A percentile compares a stretch with the other conserved stretches of the same genome.
These are phyloP conservation scores for Boletus rubroflammeus DNA, from an alignment of 768 basidiomycete species.

Conservation along the genomic window DNA sequence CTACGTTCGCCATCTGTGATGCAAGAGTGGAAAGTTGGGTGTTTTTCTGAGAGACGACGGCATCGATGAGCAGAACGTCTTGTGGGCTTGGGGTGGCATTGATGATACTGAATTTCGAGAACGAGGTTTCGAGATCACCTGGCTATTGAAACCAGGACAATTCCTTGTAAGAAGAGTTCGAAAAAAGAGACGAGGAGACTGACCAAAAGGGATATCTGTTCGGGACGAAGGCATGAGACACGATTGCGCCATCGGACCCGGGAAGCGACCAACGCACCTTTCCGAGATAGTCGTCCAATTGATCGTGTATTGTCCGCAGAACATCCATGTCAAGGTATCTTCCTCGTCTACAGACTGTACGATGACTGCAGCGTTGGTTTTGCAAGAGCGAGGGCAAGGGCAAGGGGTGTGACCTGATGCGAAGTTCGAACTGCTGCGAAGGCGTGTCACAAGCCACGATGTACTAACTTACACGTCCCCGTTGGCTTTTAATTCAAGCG, in stretches of 20 bases:
- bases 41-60: slow-evolving; percentile 18
- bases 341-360: not conserved
- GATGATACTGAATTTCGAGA: slow-evolving; percentile 5
- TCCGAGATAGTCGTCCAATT: slow-evolving; percentile 19
- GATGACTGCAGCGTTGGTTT: not conserved
- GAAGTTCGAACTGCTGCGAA: not conserved
- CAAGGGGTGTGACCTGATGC: not conserved
- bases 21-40: slow-evolving; percentile 20
- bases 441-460: slow-evolving; percentile 13
- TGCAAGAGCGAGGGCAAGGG: slow-evolving; percentile 1
- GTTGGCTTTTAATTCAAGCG: not conserved
- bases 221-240: slow-evolving; percentile 26
- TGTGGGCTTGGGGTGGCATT: slow-evolving; percentile 11
- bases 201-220: slow-evolving; percentile 20
- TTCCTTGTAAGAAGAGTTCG: not conserved
- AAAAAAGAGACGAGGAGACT: not conserved
- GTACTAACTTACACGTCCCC: not conserved
- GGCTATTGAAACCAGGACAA: slow-evolving; percentile 3
- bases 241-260: slow-evolving; percentile 30
- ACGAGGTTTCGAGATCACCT: slow-evolving; percentile 18
- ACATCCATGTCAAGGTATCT: slow-evolving; percentile 9
- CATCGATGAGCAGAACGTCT: slow-evolving; percentile 17
- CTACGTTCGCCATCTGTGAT: slow-evolving; percentile 17
- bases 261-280: slow-evolving; percentile 17
- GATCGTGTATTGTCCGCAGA: slow-evolving; percentile 12